A percentile compares a stretch with the other conserved stretches of the same genome.
Conservation (phyloP, 148 eudicot species). For the Camellia granthamiana region DNA sequence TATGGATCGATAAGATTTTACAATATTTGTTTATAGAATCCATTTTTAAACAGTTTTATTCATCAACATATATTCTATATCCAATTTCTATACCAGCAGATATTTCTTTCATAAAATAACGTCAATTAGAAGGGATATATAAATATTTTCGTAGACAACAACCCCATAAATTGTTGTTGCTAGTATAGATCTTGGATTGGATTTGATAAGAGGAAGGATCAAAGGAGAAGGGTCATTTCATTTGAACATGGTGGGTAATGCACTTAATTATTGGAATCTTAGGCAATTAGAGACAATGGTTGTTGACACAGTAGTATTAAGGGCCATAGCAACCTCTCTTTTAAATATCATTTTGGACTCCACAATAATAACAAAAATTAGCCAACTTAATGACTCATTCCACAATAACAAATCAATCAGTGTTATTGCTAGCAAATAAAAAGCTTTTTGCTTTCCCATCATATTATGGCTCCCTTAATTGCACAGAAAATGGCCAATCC, state of each 20-base stretch:
- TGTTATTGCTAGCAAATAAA: neutral
- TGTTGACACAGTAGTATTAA: neutral
- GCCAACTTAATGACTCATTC: neutral
- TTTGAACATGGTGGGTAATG: neutral
- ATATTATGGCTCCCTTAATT: neutral
- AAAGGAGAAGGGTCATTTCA: neutral
- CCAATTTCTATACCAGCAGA: too few relatives aligned
- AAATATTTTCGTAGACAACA: too few relatives aligned
- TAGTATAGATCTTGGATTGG: too few relatives aligned
- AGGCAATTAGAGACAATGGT: constrained; percentile 3
- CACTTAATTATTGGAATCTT: constrained; percentile 3
- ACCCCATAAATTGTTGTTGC: neutral
- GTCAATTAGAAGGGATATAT: neutral
- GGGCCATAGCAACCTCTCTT: neutral
- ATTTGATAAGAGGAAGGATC: neutral
- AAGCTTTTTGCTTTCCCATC: constrained; percentile 11
- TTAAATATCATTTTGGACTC: constrained; percentile 9
- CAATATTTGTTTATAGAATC: too few relatives aligned
- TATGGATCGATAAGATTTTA: too few relatives aligned
- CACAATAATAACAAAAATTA: neutral
- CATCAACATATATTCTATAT: too few relatives aligned
- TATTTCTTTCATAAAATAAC: neutral
- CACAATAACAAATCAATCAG: neutral
- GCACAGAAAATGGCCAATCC: neutral
- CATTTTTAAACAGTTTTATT: too few relatives aligned